Evolutionary conservation across 2,329 filamentous ascomycete genomes (phyloP).

Genomic region (Exserohilum turcica): DNA sequence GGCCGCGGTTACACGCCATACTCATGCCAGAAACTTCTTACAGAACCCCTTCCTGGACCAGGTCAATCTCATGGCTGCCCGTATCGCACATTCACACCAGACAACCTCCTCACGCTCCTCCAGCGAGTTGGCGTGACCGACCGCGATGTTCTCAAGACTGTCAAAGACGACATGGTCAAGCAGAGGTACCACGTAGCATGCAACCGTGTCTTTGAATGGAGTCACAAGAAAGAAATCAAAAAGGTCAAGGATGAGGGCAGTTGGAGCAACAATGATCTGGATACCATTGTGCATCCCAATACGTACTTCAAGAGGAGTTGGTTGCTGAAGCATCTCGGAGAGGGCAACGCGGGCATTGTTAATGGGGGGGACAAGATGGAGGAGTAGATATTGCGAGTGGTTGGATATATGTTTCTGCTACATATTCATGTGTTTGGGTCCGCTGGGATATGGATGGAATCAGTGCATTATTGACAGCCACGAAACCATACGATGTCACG

Average conservation of each 20-base stretch:
- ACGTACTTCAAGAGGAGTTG: slow-evolving; percentile 97
- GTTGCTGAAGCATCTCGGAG: slow-evolving; percentile 77
- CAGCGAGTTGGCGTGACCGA: slow-evolving; percentile 81
- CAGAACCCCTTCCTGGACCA: slow-evolving; percentile 81
- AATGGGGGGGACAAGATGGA: slow-evolving; percentile 41
- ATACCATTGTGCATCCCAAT: slow-evolving; percentile 97
- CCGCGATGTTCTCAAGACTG: slow-evolving; percentile 74
- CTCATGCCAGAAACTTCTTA: slow-evolving; percentile 93
- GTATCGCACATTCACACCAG: slow-evolving; percentile 86
- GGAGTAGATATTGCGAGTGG: slow-evolving; percentile 26
- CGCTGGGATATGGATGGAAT: background rate
- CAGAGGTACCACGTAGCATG: slow-evolving; percentile 94
- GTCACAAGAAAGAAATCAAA: slow-evolving; percentile 68
- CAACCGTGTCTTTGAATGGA: slow-evolving; percentile 90
- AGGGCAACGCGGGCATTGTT: slow-evolving; percentile 46
- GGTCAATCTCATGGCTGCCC: slow-evolving; percentile 96
- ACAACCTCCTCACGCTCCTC: slow-evolving; percentile 80
- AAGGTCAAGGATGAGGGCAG: slow-evolving; percentile 56
- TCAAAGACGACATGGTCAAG: slow-evolving; percentile 87
- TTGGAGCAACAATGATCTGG: slow-evolving; percentile 70
- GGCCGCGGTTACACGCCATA: slow-evolving; percentile 88
- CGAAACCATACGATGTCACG: background rate
- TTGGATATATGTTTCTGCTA: background rate
- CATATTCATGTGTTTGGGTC: background rate
- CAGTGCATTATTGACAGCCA: background rate